Conservation (phyloP, 2,329 filamentous ascomycete species). For the Ceratocystis albifundus region DNA sequence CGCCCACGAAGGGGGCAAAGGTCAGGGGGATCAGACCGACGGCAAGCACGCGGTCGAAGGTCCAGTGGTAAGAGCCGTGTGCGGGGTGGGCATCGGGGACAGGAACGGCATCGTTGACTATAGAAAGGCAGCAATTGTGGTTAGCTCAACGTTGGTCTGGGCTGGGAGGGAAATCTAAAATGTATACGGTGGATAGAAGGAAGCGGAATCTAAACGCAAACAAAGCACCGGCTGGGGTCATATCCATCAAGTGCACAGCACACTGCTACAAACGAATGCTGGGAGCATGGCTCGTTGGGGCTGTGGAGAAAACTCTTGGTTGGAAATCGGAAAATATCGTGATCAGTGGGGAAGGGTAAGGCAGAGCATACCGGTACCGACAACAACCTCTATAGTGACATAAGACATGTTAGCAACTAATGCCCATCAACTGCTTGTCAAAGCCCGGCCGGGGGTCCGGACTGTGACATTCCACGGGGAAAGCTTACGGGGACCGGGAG, state of each 20-base stretch:
- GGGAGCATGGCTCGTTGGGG: neutral
- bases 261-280: neutral
- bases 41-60: constrained; percentile 78
- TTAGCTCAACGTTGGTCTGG: constrained; percentile 15
- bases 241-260: neutral
- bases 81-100: constrained; percentile 60
- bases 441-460: neutral
- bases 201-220: neutral
- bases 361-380: constrained; percentile 55
- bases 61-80: constrained; percentile 98
- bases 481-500: constrained; percentile 68
- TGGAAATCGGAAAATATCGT: neutral
- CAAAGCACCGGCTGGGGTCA: neutral
- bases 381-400: constrained; percentile 49
- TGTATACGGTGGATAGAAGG: constrained; percentile 2
- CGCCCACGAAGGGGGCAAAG: constrained; percentile 81
- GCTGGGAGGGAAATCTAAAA: constrained; percentile 1
- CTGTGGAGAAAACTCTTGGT: constrained; percentile 5
- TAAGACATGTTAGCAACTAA: constrained; percentile 34
- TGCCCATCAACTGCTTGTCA: neutral
- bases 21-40: constrained; percentile 75
- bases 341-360: neutral
- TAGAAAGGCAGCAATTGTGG: neutral
- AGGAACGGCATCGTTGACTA: constrained; percentile 76
- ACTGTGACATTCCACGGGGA: neutral